Percentiles rank a stretch among this genome's conserved stretches.
These are phyloP conservation scores for Fagopyrum tataricum DNA, from an alignment of 148 eudicot species.

Conservation along the genomic window DNA sequence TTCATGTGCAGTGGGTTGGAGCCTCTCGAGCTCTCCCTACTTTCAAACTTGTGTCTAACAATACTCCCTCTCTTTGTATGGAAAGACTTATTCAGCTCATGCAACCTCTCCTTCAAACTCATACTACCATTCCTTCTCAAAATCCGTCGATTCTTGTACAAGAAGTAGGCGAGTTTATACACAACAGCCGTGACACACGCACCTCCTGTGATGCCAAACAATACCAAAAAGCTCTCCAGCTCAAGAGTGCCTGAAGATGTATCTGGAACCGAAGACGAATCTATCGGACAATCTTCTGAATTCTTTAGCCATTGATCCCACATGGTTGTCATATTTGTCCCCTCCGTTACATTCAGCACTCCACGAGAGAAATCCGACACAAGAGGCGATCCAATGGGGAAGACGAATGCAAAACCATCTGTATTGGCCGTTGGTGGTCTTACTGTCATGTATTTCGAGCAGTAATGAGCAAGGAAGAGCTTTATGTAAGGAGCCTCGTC, in stretches of 20 bases:
- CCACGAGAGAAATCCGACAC: constrained; percentile 27
- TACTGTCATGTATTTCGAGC: constrained; percentile 30
- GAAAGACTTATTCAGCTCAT: not conserved
- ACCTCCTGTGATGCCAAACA: constrained; percentile 6
- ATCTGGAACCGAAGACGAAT: not conserved
- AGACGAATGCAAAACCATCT: constrained; percentile 51
- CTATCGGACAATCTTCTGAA: constrained; percentile 15
- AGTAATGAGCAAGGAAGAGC: constrained; percentile 22
- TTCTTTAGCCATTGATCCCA: constrained; percentile 24
- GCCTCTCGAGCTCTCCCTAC: not conserved
- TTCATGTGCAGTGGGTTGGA: not conserved
- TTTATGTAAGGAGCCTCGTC: constrained; percentile 27
- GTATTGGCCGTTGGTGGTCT: constrained; percentile 35
- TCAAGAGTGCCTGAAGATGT: not conserved
- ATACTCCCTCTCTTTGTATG: not conserved
- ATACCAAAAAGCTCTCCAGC: not conserved
- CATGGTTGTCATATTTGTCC: constrained; percentile 14
- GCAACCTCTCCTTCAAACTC: not conserved
- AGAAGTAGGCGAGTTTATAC: not conserved
- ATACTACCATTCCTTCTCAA: not conserved
- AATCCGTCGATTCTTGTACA: not conserved
- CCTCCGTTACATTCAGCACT: constrained; percentile 28
- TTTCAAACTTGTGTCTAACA: not conserved
- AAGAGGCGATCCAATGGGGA: constrained; percentile 30
- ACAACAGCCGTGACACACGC: not conserved